Evolutionary conservation across 306 rosid genomes (phyloP), one percentile per base, ranked within the genome.

Genomic region (Malus fusca): DNA sequence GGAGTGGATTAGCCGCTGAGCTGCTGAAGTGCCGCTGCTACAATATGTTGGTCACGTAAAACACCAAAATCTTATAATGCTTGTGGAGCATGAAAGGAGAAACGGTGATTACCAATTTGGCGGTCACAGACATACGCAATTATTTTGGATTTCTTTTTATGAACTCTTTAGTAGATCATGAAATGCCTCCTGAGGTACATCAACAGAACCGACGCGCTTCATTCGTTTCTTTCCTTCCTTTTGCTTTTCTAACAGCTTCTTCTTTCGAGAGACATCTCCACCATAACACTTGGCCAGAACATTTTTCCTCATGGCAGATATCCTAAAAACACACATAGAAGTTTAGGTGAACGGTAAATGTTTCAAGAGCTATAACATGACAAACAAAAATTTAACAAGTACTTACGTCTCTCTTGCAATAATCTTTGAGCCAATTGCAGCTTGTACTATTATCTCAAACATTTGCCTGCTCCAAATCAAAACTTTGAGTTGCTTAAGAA

Each of bases 221-320:
- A 94, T 94, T 86, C 97, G 83, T 86, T 92, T 94, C 83, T 94
- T 94, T 69, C 98, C 98, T 90, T 94, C 98, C 80, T 92, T 94
- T 73, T 94, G 98, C 85, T 92, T 94, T 80, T 94, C 98, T 86
- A 94, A 85, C 35, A 94, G 88, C 88, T 94, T 94, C 88, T 82
- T 89, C 84, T 94, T 94, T 63, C 97, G 87, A n/a, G 86, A 76
- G 72, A 90, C 79, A 76, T 94, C 98, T 71, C 98, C 98, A 31
- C 98, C 98, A 66, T 88, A 92, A 82, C 98, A 94, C 88, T 90
- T 94, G 11, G 96, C 98, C 53, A 92, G 93, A 78, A 94, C 98
- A 73, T 94, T 90, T 80, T 94, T 94, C 73, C 98, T 86, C 95
- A 92, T 74, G 0, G 98, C 96, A 14, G 97, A 85, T 69, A 94